phyloP scores from a whole-genome alignment of 345 rosid species.

The Arabis hirsuta region DNA sequence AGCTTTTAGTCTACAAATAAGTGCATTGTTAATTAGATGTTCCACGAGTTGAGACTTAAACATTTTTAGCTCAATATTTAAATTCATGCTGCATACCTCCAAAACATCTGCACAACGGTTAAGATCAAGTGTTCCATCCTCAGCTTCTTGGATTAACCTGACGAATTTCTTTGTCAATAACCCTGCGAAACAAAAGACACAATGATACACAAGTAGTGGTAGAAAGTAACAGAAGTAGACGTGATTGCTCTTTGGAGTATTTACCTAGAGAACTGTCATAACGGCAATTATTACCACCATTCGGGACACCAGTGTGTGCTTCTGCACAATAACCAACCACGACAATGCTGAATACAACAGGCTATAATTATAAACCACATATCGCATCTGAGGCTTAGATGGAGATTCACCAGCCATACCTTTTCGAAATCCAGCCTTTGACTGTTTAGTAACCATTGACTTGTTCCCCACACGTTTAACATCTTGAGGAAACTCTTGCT shows the following conservation, averaged over 20 bases:
- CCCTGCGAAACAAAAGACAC: slow-evolving; percentile 45
- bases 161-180: slow-evolving; percentile 72
- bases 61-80: background rate
- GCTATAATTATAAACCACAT: background rate
- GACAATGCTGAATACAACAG: slow-evolving; percentile 16
- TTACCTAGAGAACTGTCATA: slow-evolving; percentile 77
- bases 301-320: slow-evolving; percentile 44
- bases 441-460: slow-evolving; percentile 48
- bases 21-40: background rate
- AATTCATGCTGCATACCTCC: slow-evolving; percentile 54
- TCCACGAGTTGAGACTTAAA: background rate
- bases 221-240: background rate
- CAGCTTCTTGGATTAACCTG: slow-evolving; percentile 63
- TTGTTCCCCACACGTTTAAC: slow-evolving; percentile 45
- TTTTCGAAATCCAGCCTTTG: slow-evolving; percentile 33
- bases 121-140: slow-evolving; percentile 83
- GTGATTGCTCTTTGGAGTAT: slow-evolving; percentile 9
- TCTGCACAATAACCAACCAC: slow-evolving; percentile 46
- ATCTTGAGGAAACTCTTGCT: slow-evolving; percentile 41
- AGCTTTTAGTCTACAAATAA: slow-evolving; percentile 1
- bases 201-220: slow-evolving; percentile 1
- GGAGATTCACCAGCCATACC: slow-evolving; percentile 45
- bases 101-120: slow-evolving; percentile 67
- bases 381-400: background rate
- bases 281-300: slow-evolving; percentile 55